Evolutionary conservation across 768 basidiomycete genomes (phyloP).

Genomic region (Sarcodon sp.): DNA sequence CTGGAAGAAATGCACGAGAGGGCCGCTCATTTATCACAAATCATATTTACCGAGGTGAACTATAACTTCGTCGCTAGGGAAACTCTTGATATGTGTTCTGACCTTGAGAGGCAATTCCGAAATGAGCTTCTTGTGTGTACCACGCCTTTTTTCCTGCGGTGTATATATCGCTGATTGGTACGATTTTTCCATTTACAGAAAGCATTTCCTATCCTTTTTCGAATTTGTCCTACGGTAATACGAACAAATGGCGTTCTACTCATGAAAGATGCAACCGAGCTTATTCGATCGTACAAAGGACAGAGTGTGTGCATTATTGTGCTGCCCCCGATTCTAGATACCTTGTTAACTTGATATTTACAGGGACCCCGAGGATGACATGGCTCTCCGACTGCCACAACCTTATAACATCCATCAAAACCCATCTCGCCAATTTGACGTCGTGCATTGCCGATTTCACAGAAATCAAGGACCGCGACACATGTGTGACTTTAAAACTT

Average conservation of each 20-base stretch:
- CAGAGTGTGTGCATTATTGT: neutral
- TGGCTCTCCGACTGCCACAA: neutral
- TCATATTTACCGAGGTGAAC: neutral
- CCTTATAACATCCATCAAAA: neutral
- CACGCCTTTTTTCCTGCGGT: neutral
- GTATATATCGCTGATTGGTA: neutral
- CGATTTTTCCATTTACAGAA: neutral
- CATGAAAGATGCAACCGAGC: neutral
- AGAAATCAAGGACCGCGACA: neutral
- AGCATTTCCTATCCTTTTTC: neutral
- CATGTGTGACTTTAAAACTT: neutral
- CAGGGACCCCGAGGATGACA: neutral
- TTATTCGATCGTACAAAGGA: neutral
- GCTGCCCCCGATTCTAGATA: neutral
- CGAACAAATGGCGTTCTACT: neutral
- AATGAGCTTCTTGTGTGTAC: neutral
- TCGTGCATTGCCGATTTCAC: neutral
- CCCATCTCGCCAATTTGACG: neutral
- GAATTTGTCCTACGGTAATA: neutral
- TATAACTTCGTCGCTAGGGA: neutral
- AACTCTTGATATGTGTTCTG: neutral
- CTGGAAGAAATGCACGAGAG: neutral
- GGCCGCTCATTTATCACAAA: neutral
- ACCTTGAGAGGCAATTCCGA: neutral
- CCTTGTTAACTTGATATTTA: neutral